Evolutionary conservation across 1,284 basidiomycete genomes (phyloP).

Genomic region (Microstroma glucosiphilum): DNA sequence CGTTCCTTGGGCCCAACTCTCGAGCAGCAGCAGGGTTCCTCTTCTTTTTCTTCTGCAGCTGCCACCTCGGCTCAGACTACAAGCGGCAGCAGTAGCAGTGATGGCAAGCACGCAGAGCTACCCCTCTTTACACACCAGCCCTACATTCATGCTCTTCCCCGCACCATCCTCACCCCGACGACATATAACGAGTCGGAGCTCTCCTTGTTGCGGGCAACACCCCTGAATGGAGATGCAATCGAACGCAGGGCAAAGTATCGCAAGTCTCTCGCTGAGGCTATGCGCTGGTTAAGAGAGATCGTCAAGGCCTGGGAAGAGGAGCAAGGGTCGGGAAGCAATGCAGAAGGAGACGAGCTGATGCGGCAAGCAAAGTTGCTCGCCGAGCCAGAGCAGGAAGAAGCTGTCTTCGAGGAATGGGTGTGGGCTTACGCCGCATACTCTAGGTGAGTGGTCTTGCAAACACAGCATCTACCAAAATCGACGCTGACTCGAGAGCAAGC

Average conservation of each 20-base stretch:
- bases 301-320: no score
- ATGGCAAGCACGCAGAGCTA: no score
- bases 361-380: no score
- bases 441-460: conserved; percentile 10
- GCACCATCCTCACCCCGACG: conserved; percentile 23
- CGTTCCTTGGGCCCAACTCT: background rate
- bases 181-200: conserved; percentile 24
- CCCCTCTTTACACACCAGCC: conserved; percentile 15
- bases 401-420: conserved; percentile 20
- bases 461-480: no score
- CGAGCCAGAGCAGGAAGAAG: no score
- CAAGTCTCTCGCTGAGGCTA: conserved; percentile 8
- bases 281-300: conserved; percentile 2
- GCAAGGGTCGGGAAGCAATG: no score
- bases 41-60: background rate
- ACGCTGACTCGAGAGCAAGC: background rate
- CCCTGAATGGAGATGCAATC: conserved; percentile 23
- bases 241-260: conserved; percentile 17
- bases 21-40: background rate
- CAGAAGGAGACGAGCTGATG: no score
- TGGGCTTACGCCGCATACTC: conserved; percentile 32
- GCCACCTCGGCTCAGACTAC: background rate
- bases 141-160: conserved; percentile 29
- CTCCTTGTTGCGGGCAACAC: conserved; percentile 24
- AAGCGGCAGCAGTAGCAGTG: background rate